Evolutionary conservation across 306 rosid genomes (phyloP).

Genomic region (Sicyos edulis): DNA sequence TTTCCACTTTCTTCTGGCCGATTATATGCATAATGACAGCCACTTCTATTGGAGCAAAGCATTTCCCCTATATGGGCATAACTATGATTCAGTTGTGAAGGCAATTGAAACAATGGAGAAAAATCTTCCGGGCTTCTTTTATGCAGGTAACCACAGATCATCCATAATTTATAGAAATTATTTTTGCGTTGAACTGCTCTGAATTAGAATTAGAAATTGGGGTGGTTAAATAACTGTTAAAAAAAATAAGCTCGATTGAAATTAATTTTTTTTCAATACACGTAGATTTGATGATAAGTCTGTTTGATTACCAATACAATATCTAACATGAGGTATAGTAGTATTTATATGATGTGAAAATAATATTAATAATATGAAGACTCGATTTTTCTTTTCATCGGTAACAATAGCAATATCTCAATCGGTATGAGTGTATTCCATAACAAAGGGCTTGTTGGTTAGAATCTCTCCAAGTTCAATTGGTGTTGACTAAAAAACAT

Average conservation of each 20-base stretch:
- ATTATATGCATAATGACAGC: conserved; percentile 41
- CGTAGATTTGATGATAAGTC: background rate
- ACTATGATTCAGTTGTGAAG: conserved; percentile 67
- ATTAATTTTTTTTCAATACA: background rate
- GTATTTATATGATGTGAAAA: too few relatives aligned
- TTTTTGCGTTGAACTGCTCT: background rate
- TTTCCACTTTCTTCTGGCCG: conserved; percentile 21
- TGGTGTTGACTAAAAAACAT: too few relatives aligned
- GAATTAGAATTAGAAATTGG: conserved; percentile 9
- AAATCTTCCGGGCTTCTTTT: conserved; percentile 81
- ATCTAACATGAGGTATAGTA: too few relatives aligned
- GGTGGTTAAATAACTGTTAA: background rate
- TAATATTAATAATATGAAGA: too few relatives aligned
- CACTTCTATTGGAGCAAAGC: conserved; percentile 88
- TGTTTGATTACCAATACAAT: too few relatives aligned
- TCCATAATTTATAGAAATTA: background rate
- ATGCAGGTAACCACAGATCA: conserved; percentile 54
- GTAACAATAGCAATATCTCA: too few relatives aligned
- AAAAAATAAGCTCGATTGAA: background rate
- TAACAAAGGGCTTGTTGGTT: too few relatives aligned
- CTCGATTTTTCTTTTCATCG: too few relatives aligned
- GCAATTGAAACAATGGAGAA: conserved; percentile 80
- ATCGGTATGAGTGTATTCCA: too few relatives aligned
- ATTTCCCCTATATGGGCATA: conserved; percentile 75
- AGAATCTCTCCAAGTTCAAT: too few relatives aligned